Percentiles rank a stretch among this genome's conserved stretches.
These are phyloP conservation scores for Populus simonii DNA, from an alignment of 345 rosid species.

Conservation along the genomic window DNA sequence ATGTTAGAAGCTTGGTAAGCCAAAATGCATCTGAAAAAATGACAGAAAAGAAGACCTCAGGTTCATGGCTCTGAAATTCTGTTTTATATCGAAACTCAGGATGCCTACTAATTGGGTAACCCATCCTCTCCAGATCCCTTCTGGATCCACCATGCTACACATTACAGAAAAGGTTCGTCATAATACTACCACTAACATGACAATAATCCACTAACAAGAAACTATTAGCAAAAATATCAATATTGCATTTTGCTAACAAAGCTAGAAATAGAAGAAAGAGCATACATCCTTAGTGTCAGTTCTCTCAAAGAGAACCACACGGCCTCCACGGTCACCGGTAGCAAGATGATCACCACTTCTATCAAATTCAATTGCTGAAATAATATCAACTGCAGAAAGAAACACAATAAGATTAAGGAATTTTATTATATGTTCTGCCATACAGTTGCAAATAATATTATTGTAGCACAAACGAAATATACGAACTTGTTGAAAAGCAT, in stretches of 20 bases:
- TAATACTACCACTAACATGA: neutral
- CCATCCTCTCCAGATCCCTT: constrained; percentile 74
- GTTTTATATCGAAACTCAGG: constrained; percentile 99
- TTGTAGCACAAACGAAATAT: neutral
- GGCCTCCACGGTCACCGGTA: constrained; percentile 99
- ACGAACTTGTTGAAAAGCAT: neutral
- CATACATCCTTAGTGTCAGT: constrained; percentile 76
- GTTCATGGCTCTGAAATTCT: constrained; percentile 99
- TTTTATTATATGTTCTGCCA: neutral
- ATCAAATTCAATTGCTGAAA: constrained; percentile 98
- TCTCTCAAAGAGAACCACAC: constrained; percentile 98
- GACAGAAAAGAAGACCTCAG: constrained; percentile 60
- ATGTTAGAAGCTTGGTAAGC: neutral
- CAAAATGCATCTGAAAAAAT: constrained; percentile 17
- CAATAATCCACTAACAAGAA: neutral
- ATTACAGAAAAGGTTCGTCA: constrained; percentile 15
- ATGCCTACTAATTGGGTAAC: constrained; percentile 65
- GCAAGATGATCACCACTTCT: constrained; percentile 96
- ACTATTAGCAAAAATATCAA: neutral
- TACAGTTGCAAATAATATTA: neutral
- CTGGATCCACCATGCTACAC: constrained; percentile 72
- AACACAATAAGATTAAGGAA: constrained; percentile 16
- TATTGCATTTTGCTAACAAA: constrained; percentile 5
- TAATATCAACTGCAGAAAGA: constrained; percentile 81
- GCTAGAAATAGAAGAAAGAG: constrained; percentile 17